A percentile compares a stretch with the other conserved stretches of the same genome.
phyloP scores from a whole-genome alignment of 441 rosid genomes.

The Mallotus japonicus region DNA sequence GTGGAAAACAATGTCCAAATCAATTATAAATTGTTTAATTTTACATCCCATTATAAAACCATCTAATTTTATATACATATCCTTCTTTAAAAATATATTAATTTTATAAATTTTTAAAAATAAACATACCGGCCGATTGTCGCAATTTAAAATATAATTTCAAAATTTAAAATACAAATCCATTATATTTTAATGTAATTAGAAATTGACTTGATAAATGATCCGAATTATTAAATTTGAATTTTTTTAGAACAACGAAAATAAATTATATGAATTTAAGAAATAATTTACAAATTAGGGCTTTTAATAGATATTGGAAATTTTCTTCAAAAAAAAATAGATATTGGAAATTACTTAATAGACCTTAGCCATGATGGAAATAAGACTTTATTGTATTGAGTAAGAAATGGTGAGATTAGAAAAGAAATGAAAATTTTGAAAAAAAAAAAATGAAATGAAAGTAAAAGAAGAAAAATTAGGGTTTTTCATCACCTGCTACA shows the following conservation, averaged over 20 bases:
- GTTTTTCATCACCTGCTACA: constrained; percentile 76
- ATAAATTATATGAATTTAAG: too few relatives aligned
- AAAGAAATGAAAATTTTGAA: not conserved
- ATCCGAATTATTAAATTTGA: not conserved
- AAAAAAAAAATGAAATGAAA: not conserved
- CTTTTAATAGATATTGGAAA: not conserved
- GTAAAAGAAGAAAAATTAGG: constrained; percentile 26
- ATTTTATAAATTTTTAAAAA: too few relatives aligned
- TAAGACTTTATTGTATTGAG: not conserved
- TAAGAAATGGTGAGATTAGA: not conserved
- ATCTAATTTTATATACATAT: too few relatives aligned
- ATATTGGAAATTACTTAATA: not conserved
- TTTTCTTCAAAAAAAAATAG: too few relatives aligned
- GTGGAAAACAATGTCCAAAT: too few relatives aligned
- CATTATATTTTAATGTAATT: not conserved
- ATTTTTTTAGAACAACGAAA: not conserved
- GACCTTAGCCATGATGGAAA: not conserved
- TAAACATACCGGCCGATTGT: too few relatives aligned
- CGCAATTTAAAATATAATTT: too few relatives aligned
- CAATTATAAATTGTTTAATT: too few relatives aligned
- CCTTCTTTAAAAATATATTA: too few relatives aligned
- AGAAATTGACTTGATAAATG: too few relatives aligned
- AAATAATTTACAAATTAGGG: not conserved
- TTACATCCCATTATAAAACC: too few relatives aligned
- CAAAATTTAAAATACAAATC: too few relatives aligned